These are phyloP conservation scores for Cladophialophora bantiana DNA, from an alignment of 2,329 filamentous ascomycete species.

Conservation along the genomic window DNA sequence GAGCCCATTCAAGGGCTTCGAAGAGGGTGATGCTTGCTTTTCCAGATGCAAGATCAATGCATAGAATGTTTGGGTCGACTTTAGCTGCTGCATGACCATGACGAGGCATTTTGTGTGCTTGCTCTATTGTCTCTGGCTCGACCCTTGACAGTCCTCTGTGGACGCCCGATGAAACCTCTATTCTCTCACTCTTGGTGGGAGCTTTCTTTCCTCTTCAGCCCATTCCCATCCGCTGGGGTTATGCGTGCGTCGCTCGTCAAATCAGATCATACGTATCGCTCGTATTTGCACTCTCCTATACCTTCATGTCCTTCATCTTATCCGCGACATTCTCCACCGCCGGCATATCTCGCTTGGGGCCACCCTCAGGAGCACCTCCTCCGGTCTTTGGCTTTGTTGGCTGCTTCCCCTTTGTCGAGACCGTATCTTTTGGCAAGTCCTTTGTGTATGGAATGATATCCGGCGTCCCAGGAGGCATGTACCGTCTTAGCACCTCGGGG, in stretches of 20 bases:
- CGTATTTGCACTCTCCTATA: constrained; percentile 39
- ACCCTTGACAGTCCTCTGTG: neutral
- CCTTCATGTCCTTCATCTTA: constrained; percentile 51
- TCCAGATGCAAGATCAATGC: neutral
- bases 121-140: neutral
- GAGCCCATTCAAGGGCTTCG: too few species aligned
- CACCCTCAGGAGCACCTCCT: constrained; percentile 38
- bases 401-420: constrained; percentile 63
- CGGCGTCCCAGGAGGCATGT: constrained; percentile 79
- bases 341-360: constrained; percentile 34
- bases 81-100: neutral
- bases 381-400: constrained; percentile 44
- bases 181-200: neutral
- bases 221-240: neutral
- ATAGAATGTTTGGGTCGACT: neutral
- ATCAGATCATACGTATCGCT: neutral
- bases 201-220: neutral
- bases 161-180: neutral
- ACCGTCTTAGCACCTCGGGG: constrained; percentile 84
- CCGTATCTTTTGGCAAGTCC: constrained; percentile 79
- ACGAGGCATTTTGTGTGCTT: neutral
- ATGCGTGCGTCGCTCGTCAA: neutral
- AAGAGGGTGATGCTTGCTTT: neutral
- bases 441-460: constrained; percentile 89
- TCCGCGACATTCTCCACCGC: constrained; percentile 47